Percentiles rank a stretch among this genome's conserved stretches.
Evolutionary conservation across 805 yeast species (phyloP).

Genomic region (Jamesozyma jinghongensis): DNA sequence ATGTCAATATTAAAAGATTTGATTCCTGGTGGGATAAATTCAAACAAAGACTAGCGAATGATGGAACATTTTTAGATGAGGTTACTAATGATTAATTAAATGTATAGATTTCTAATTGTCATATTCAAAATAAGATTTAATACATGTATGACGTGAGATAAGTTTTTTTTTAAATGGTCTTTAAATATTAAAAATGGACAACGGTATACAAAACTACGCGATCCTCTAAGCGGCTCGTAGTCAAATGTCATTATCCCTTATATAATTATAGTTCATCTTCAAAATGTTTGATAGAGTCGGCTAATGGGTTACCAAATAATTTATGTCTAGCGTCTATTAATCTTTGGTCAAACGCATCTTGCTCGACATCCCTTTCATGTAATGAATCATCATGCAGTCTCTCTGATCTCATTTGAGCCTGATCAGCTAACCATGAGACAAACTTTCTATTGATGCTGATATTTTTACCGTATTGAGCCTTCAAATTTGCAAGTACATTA

Average conservation of each 20-base stretch:
- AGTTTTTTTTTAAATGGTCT: too few relatives aligned
- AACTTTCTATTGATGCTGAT: conserved; percentile 37
- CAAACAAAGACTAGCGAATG: conserved; percentile 60
- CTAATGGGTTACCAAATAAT: conserved; percentile 73
- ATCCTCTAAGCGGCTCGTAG: too few relatives aligned
- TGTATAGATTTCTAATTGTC: too few relatives aligned
- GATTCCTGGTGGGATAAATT: conserved; percentile 96
- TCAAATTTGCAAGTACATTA: conserved; percentile 31
- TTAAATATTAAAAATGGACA: too few relatives aligned
- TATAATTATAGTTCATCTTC: conserved; percentile 8
- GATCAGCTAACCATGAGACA: conserved; percentile 53
- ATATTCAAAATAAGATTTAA: not conserved
- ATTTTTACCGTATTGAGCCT: conserved; percentile 22
- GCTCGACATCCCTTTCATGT: conserved; percentile 26
- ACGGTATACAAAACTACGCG: too few relatives aligned
- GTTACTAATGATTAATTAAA: conserved; percentile 18
- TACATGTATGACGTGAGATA: too few relatives aligned
- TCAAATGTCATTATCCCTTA: too few relatives aligned
- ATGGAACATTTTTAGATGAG: conserved; percentile 71
- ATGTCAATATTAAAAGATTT: conserved; percentile 77
- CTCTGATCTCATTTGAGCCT: conserved; percentile 30
- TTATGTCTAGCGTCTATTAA: conserved; percentile 46
- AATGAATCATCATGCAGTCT: conserved; percentile 12
- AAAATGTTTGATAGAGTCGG: conserved; percentile 44
- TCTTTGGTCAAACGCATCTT: conserved; percentile 32